These are phyloP conservation scores for Solanum peruvianum DNA, from an alignment of 257 asterid species.

Conservation along the genomic window DNA sequence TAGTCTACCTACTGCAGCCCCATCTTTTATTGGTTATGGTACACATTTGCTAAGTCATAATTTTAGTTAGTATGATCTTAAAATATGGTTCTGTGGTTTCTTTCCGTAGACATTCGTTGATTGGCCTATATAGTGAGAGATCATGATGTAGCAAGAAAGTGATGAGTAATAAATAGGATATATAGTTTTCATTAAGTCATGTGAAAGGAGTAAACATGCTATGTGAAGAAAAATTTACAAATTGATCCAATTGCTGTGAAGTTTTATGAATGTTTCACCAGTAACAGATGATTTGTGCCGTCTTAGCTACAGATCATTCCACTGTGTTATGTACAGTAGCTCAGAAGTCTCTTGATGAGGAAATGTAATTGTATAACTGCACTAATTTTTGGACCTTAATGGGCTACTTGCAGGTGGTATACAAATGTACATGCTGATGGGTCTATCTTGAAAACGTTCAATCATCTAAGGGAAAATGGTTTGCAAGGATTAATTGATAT, in stretches of 20 bases:
- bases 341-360: background rate
- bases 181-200: background rate
- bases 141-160: background rate
- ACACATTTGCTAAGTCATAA: background rate
- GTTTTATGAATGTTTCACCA: background rate
- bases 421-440: conserved; percentile 97
- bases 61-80: background rate
- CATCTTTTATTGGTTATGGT: background rate
- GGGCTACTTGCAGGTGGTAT: conserved; percentile 66
- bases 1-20: background rate
- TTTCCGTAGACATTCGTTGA: background rate
- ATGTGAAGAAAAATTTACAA: background rate
- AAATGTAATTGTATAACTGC: background rate
- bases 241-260: background rate
- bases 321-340: background rate
- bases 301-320: background rate
- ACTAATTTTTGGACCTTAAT: conserved; percentile 1
- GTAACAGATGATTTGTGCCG: background rate
- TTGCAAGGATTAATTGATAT: conserved; percentile 51
- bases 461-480: conserved; percentile 53
- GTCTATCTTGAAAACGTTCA: conserved; percentile 56
- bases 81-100: background rate
- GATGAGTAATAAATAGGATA: background rate
- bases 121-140: background rate
- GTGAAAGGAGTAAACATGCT: background rate